Base-by-base conservation (phyloP, 1,139 yeast genomes). In the Diutina rugosa region DNA sequence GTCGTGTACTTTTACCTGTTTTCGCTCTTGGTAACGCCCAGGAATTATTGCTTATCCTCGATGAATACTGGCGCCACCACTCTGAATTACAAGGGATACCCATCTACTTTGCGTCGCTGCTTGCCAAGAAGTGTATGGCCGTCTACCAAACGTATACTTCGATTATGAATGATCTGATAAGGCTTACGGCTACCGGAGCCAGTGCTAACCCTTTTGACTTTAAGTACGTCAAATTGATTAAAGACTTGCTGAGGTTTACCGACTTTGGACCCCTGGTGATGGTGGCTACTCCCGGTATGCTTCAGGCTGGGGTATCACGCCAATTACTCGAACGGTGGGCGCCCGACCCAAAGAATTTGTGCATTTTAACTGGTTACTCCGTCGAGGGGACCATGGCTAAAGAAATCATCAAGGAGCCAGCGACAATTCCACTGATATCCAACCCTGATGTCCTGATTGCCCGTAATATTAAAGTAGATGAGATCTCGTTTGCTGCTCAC, bases 341-440 rank as follows among this genome's bases (percentile, higher is more conserved):
- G 1, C 99, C 99, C 0, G 99, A 93, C 65, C 88, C 95, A 3
- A 87, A 90, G 64, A 93, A 93, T 64, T 77, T 95, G 1, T 84
- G 90, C 35, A 81, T 93, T 45, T 72, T 93, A 68, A 95, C 99
- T 0, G 99, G 99, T 72, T 93, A 93, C 69, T 91, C 98, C 2
- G 97, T 93, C 5, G 99, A 93, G 67, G 99, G 99, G 29, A 93
- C 99, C 1, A 83, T 93, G 90, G 99, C 99, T 0, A 93, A 93
- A 65, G 89, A 81, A 58, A 74, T 93, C 54, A 74, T 95, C 62
- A 82, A 90, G 54, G 97, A 91, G 63, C 99, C 99, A 0, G 81
- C 84, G 32, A 88, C 90, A 21, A 90, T 93, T 57, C 95, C 95
- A 3, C 87, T 98, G 0, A 73, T 81, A 28, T 72, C 77, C 29